Base-by-base conservation (phyloP, 768 basidiomycete species). In the Naematelia aurantialba region DNA sequence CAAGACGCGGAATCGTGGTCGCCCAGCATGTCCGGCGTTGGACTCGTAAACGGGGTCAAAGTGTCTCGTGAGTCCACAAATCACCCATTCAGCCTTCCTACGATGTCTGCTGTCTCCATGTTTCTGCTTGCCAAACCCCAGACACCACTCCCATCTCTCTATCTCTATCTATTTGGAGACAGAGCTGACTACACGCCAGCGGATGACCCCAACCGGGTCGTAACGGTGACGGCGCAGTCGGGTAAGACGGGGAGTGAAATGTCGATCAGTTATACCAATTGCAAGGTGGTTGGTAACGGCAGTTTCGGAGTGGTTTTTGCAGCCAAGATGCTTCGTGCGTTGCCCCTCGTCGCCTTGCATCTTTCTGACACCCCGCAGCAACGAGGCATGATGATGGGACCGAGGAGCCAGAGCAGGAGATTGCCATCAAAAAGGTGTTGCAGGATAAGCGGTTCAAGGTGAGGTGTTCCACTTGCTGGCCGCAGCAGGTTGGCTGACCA, bases 401-500 rank as follows among this genome's bases (percentile, higher is more conserved):
- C 19, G 67, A 62, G 27, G 72, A 67, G 47, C 64, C 63, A 25
- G 74, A 76, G 30, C 60, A 61, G 59, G 91, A 97, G 68, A 96
- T 99, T 74, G 96, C 96, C 51, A 99, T 99, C 84, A 99, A 99
- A 89, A 98, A 97, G 82, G 96, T 99, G 52, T 80, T 99, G 62
- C 96, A 99, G 82, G 96, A 99, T 81, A 99, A 99, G 83, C 86
- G 96, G 68, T 99, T 99, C 88, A 99, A 99, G 90, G 94, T 93
- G 62, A 63, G 83, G 80, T n/a, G 24, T 30, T 47, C 25, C 46
- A 13, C 5, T n/a, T 34, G 10, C 5, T 12, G n/a, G 4, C 31
- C 1, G 21, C 5, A 44, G 21, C 5, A 34, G 34, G 22, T n/a
- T n/a, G 21, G 46, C 58, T 67, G 59, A 64, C 44, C 24, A 25